Conservation (phyloP, 371 early-diverging fungal genomes). For the Circinella umbellata region DNA sequence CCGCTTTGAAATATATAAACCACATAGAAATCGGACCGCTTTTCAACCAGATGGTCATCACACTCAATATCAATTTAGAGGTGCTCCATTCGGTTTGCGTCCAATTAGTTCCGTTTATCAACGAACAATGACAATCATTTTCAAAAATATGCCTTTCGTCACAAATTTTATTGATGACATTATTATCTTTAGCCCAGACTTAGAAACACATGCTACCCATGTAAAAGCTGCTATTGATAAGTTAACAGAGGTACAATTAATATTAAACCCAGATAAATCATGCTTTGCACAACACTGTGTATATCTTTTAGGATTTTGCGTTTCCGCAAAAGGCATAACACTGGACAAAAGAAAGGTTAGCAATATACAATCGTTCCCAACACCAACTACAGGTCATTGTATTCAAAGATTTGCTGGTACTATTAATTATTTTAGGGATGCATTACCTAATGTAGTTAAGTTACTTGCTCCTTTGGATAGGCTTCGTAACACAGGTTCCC, state of each 20-base stretch:
- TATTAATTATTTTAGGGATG: slow-evolving; percentile 1
- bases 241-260: slow-evolving; percentile 23
- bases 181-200: neutral
- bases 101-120: slow-evolving; percentile 28
- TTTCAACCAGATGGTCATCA: neutral
- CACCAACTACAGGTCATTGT: slow-evolving; percentile 19
- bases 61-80: slow-evolving; percentile 30
- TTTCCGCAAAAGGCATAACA: slow-evolving; percentile 19
- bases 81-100: slow-evolving; percentile 34
- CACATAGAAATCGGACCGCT: slow-evolving; percentile 15
- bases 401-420: slow-evolving; percentile 13
- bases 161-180: slow-evolving; percentile 23
- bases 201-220: slow-evolving; percentile 6
- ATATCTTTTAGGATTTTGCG: slow-evolving; percentile 26
- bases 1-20: slow-evolving; percentile 26
- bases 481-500: neutral
- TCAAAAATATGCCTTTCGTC: neutral
- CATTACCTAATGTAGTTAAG: neutral
- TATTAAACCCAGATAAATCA: slow-evolving; percentile 29
- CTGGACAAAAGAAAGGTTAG: slow-evolving; percentile 23
- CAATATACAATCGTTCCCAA: slow-evolving; percentile 20
- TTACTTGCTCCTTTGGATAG: slow-evolving; percentile 2
- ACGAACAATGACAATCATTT: slow-evolving; percentile 19
- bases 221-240: slow-evolving; percentile 16
- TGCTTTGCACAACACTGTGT: slow-evolving; percentile 23